phyloP scores from a whole-genome alignment of 129 eudicot species.

The Flaveria bidentis region DNA sequence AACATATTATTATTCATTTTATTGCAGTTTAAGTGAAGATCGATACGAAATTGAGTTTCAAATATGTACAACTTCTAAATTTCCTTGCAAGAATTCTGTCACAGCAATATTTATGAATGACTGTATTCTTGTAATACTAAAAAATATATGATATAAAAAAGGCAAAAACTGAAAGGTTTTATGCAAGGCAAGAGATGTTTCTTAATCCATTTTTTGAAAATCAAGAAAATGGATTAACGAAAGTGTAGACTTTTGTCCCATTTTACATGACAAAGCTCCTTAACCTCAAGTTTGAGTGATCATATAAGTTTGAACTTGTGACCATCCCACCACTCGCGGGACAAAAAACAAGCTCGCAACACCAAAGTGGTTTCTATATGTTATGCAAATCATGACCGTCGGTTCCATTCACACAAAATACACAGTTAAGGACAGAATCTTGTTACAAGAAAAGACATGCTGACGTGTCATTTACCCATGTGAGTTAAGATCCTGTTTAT shows the following conservation, averaged over 20 bases:
- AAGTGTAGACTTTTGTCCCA: too few relatives aligned
- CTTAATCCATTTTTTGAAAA: too few relatives aligned
- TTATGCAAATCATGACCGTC: not conserved
- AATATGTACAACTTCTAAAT: not conserved
- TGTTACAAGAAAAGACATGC: constrained; percentile 4
- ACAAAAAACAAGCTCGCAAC: not conserved
- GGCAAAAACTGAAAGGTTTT: not conserved
- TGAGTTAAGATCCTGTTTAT: constrained; percentile 77
- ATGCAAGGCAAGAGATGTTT: not conserved
- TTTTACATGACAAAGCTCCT: too few relatives aligned
- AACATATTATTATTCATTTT: not conserved
- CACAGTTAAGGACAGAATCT: not conserved
- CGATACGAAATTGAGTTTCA: not conserved
- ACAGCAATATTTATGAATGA: not conserved
- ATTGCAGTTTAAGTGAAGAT: not conserved
- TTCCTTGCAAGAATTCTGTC: too few relatives aligned
- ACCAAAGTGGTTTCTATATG: not conserved
- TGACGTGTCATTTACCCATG: constrained; percentile 62
- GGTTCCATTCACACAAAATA: not conserved
- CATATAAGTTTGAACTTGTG: not conserved
- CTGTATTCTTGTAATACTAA: not conserved
- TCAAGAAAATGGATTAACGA: too few relatives aligned
- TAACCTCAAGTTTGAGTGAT: too few relatives aligned
- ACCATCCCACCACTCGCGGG: not conserved
- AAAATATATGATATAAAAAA: not conserved